These are phyloP conservation scores for Pythium oligandrum DNA, from an alignment of 352 stramenopile species.

Conservation along the genomic window DNA sequence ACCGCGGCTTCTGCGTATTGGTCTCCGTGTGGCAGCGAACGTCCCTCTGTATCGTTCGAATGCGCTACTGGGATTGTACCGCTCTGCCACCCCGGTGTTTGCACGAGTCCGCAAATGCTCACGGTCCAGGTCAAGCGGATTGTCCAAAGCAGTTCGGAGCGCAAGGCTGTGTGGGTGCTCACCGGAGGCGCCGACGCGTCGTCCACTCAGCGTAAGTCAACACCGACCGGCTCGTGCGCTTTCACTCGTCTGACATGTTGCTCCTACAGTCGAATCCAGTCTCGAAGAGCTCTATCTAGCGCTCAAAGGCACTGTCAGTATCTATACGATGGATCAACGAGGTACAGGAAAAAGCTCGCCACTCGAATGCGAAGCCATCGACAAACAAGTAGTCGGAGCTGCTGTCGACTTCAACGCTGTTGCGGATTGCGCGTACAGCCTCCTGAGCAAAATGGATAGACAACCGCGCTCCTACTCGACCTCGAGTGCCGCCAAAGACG, in stretches of 20 bases:
- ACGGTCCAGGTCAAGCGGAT: slow-evolving; percentile 19
- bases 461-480: slow-evolving; percentile 35
- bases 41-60: slow-evolving; percentile 2
- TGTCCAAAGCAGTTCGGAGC: neutral
- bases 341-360: slow-evolving; percentile 37
- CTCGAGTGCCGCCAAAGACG: slow-evolving; percentile 17
- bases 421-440: slow-evolving; percentile 24
- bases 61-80: slow-evolving; percentile 13
- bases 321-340: slow-evolving; percentile 65
- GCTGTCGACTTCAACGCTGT: slow-evolving; percentile 21
- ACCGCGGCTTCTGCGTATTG: too few species aligned
- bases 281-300: slow-evolving; percentile 26
- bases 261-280: slow-evolving; percentile 10
- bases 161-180: slow-evolving; percentile 13
- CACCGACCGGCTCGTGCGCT: too few species aligned
- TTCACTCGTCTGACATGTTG: too few species aligned
- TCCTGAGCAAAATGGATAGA: slow-evolving; percentile 30
- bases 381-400: slow-evolving; percentile 18
- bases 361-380: slow-evolving; percentile 33
- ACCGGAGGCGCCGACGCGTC: slow-evolving; percentile 15
- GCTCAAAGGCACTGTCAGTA: slow-evolving; percentile 26
- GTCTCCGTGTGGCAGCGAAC: too few species aligned
- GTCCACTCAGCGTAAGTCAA: slow-evolving; percentile 6
- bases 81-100: too few species aligned
- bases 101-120: too few species aligned